These are phyloP conservation scores for Ceratocystis albifundus DNA, from an alignment of 2,329 filamentous ascomycete genomes.

Conservation along the genomic window DNA sequence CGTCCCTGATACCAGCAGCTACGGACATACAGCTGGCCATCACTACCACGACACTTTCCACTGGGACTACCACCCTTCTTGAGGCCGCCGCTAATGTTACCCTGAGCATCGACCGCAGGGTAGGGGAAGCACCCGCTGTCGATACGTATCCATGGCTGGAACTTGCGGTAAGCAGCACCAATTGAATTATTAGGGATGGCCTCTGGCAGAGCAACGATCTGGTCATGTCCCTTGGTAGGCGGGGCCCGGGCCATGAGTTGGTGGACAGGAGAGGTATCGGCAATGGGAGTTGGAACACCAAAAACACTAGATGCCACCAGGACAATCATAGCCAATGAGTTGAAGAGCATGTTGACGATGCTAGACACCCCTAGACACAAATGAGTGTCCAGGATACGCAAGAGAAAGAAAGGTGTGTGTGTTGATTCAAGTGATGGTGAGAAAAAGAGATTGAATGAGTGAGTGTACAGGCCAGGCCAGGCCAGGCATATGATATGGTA, in stretches of 20 bases:
- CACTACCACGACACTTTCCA: conserved; percentile 30
- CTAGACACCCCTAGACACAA: neutral
- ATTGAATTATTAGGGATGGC: conserved; percentile 28
- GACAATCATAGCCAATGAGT: conserved; percentile 14
- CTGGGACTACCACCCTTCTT: conserved; percentile 28
- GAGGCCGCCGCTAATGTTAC: conserved; percentile 40
- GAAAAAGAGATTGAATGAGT: conserved; percentile 23
- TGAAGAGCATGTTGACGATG: conserved; percentile 21
- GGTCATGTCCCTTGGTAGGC: conserved; percentile 28
- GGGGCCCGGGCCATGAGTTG: conserved; percentile 26
- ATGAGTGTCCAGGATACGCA: neutral
- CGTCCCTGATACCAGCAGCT: conserved; percentile 27
- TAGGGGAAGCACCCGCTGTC: conserved; percentile 52
- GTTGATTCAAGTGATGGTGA: neutral
- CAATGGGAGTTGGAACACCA: conserved; percentile 5
- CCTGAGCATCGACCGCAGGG: conserved; percentile 46
- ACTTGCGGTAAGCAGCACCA: conserved; percentile 30
- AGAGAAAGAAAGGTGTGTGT: neutral
- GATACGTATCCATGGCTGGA: conserved; percentile 30
- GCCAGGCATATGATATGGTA: no score
- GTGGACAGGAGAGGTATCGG: conserved; percentile 23
- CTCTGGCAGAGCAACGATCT: conserved; percentile 30
- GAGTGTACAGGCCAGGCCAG: conserved; percentile 13
- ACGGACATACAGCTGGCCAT: conserved; percentile 34
- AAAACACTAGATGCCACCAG: conserved; percentile 7